phyloP scores from a whole-genome alignment of 2,329 filamentous ascomycete species.

The Metarhizium guizhouense region DNA sequence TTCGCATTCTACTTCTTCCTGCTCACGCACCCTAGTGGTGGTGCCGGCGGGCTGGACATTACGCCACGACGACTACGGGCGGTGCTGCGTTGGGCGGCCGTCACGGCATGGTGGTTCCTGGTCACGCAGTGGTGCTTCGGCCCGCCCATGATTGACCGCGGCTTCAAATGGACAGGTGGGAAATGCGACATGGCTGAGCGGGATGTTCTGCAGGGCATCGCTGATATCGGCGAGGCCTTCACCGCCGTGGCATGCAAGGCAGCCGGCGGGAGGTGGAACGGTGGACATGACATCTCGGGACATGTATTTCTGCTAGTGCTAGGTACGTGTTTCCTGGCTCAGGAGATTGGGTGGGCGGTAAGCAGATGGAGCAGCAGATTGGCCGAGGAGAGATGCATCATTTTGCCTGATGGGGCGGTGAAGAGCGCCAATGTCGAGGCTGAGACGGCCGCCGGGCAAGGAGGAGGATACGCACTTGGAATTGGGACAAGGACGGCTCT shows the following conservation, averaged over 20 bases:
- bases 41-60: constrained; percentile 14
- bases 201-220: constrained; percentile 35
- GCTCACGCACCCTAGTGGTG: constrained; percentile 53
- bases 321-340: constrained; percentile 69
- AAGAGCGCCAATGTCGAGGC: constrained; percentile 47
- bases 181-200: constrained; percentile 57
- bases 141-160: constrained; percentile 77
- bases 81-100: constrained; percentile 55
- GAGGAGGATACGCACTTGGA: constrained; percentile 25
- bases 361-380: constrained; percentile 29
- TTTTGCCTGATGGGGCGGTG: constrained; percentile 57
- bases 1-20: constrained; percentile 63
- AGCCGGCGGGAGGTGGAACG: constrained; percentile 74
- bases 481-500: constrained; percentile 47
- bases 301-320: constrained; percentile 90
- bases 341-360: constrained; percentile 63
- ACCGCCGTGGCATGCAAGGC: constrained; percentile 76
- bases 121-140: constrained; percentile 98
- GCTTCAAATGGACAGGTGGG: constrained; percentile 82
- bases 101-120: constrained; percentile 73
- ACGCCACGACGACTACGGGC: constrained; percentile 42
- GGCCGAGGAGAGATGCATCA: constrained; percentile 56
- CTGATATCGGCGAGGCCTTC: constrained; percentile 43
- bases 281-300: constrained; percentile 94
- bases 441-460: constrained; percentile 15